These are phyloP conservation scores for Pecoramyces ruminantium DNA, from an alignment of 192 early-diverging fungal species.

Conservation along the genomic window DNA sequence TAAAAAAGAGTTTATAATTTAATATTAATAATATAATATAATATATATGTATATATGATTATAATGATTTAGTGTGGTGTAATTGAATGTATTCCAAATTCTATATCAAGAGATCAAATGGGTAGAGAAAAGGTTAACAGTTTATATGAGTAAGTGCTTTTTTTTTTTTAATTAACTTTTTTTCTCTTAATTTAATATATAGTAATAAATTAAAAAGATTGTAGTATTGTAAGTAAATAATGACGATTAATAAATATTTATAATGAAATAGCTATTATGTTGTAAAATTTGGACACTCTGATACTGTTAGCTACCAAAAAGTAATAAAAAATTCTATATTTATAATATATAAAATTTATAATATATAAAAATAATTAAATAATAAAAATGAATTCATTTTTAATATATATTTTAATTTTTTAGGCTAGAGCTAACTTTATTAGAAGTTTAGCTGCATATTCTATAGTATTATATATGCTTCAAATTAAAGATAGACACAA, in stretches of 20 bases:
- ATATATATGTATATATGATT: no score
- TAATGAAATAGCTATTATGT: conserved; percentile 53
- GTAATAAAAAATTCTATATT: conserved; percentile 4
- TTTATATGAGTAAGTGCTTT: conserved; percentile 49
- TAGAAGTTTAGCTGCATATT: conserved; percentile 86
- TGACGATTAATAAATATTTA: no score
- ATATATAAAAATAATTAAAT: no score
- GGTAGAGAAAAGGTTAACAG: conserved; percentile 96
- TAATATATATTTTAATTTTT: no score
- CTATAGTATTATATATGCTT: conserved; percentile 79
- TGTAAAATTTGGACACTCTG: conserved; percentile 74
- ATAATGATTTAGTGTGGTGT: conserved; percentile 54
- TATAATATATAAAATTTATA: no score
- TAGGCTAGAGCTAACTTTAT: conserved; percentile 87
- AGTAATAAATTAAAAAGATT: no score
- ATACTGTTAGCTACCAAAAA: conserved; percentile 74
- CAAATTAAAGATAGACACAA: conserved; percentile 76
- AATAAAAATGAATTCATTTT: no score
- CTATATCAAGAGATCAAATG: conserved; percentile 92
- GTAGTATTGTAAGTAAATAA: no score
- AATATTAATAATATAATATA: no score
- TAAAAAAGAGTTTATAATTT: no score
- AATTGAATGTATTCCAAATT: conserved; percentile 94
- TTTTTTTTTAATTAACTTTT: no score
- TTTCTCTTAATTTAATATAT: no score